Percentiles rank a stretch among this genome's conserved stretches.
These are phyloP conservation scores for Hanseniaspora meyeri DNA, from an alignment of 805 yeast genomes.

Conservation along the genomic window DNA sequence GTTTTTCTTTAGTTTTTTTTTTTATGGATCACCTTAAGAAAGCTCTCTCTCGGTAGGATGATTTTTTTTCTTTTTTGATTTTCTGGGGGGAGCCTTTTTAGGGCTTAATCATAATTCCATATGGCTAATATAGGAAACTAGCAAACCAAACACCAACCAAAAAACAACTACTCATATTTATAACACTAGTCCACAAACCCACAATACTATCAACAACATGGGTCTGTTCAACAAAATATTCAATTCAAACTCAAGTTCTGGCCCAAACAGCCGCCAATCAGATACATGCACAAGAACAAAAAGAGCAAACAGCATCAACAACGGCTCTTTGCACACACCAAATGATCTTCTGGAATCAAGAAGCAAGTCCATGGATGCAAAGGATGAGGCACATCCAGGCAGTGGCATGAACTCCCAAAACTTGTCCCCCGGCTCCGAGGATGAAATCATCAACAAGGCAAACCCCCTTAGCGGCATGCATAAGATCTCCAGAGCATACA, in stretches of 20 bases:
- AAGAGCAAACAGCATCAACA: conserved; percentile 3
- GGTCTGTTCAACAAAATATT: conserved; percentile 10
- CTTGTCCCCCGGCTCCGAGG: no score
- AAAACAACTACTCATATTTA: no score
- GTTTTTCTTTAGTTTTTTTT: no score
- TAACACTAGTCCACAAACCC: neutral
- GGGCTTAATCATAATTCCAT: no score
- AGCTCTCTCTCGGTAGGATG: no score
- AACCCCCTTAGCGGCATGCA: neutral
- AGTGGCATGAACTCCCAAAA: neutral
- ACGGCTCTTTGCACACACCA: neutral
- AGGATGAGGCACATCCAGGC: neutral
- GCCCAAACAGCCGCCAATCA: neutral
- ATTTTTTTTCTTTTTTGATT: no score
- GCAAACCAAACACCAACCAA: no score
- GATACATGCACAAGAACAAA: neutral
- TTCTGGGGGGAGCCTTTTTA: no score
- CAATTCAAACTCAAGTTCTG: neutral
- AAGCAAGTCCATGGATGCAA: neutral
- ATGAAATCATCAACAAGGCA: neutral
- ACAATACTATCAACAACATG: neutral
- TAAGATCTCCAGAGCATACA: neutral
- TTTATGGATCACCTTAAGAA: neutral
- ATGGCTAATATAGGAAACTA: no score
- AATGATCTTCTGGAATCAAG: neutral